A percentile compares a stretch with the other conserved stretches of the same genome.
Evolutionary conservation across 2,329 filamentous ascomycete species (phyloP).

Genomic region (Fusarium sp.): DNA sequence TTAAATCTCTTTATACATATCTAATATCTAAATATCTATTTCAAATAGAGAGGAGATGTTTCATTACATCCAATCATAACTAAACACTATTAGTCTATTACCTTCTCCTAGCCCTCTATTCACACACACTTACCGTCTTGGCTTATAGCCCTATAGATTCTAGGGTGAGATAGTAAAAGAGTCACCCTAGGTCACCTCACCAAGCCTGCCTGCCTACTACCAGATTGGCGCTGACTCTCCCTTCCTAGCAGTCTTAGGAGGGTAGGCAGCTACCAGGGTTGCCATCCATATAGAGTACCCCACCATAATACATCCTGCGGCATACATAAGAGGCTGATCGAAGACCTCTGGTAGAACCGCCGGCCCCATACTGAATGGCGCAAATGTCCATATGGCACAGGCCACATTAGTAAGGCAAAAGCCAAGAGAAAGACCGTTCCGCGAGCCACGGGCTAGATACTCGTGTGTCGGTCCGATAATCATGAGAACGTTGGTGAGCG

Average conservation of each 20-base stretch:
- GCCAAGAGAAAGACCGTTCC: conserved; percentile 6
- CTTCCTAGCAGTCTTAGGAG: not conserved
- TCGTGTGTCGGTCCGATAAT: conserved; percentile 12
- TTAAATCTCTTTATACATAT: no score
- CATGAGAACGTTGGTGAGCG: conserved; percentile 17
- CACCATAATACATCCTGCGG: not conserved
- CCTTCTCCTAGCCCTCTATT: not conserved
- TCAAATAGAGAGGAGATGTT: not conserved
- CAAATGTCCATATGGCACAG: conserved; percentile 13
- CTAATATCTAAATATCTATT: no score
- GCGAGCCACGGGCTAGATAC: conserved; percentile 8
- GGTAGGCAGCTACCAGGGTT: accelerated
- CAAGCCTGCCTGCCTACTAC: not conserved
- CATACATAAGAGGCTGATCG: not conserved
- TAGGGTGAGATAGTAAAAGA: not conserved
- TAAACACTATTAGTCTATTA: accelerated
- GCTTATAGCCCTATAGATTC: not conserved
- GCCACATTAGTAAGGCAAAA: conserved; percentile 20
- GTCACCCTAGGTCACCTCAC: not conserved
- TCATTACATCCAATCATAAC: not conserved
- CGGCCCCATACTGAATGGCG: conserved; percentile 13
- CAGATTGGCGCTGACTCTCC: not conserved
- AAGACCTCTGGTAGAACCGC: conserved; percentile 16
- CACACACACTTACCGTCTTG: accelerated
- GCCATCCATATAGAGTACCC: not conserved